Base-by-base conservation (phyloP, 352 stramenopile genomes). In the Globisporangium orthogonon region DNA sequence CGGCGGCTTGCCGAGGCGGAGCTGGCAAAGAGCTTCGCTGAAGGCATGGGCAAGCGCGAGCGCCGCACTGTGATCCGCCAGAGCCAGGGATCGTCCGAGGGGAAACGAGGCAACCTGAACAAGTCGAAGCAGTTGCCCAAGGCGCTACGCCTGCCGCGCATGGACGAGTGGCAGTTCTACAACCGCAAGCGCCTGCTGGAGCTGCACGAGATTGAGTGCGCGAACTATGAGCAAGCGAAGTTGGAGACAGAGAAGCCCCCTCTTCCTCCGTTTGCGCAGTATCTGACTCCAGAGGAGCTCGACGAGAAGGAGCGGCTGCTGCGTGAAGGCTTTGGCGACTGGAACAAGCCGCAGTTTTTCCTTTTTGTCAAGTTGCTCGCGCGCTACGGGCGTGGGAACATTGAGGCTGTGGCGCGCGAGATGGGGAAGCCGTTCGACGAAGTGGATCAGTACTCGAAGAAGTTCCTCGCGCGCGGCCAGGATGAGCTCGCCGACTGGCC, bases 231-330 rank as follows among this genome's bases (percentile, higher is more conserved):
- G 50, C 61, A 76, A 15, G 85, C 83, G 10, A 95, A 91, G 63
- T 30, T 71, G 9, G 79, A 88, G 43, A 85, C 73, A 61, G 83
- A 92, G 37, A 92, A 92, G 52, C 83, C 83, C 9, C 79, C 73
- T 13, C 69, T 91, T 0, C 82, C 82, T 2, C 83, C 83, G 18
- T 73, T 87, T 55, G 80, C 69, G 0, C 80, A 88, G 47, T 94
- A 91, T 52, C 61, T 98, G 9, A 85, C 62, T n/a, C 70, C 86
- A 13, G 89, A 96, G 40, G 76, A 95, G 29, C 69, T 94, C 30
- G 60, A 78, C 28, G 97, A 99, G 64, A 99, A 99, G 65, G 69
- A 93, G 46, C 59, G 81, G 50, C 67, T 99, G 14, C 62, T 99
- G 17, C 48, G 62, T 30, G 86, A 98, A 68, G 85, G 70, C 2